Evolutionary conservation across 495 filamentous ascomycete species (phyloP).

Genomic region (Podospora fimiseda): DNA sequence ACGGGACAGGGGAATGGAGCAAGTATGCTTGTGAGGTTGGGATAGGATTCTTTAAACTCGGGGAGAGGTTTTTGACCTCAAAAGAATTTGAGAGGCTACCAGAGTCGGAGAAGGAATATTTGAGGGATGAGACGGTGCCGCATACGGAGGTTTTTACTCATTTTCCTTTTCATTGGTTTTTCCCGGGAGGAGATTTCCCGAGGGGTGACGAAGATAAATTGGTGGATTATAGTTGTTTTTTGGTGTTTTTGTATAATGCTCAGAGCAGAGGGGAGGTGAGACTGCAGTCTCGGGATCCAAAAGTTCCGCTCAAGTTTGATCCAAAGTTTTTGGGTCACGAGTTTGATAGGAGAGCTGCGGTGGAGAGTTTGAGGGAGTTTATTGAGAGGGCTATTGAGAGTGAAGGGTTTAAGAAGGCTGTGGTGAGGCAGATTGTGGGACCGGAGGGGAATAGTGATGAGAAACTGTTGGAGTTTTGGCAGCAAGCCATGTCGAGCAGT

Average conservation of each 20-base stretch:
- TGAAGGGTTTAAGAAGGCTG: constrained; percentile 43
- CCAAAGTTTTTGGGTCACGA: constrained; percentile 50
- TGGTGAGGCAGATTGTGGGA: constrained; percentile 31
- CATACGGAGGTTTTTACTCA: constrained; percentile 33
- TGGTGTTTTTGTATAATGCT: constrained; percentile 32
- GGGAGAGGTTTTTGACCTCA: constrained; percentile 24
- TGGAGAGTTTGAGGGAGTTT: constrained; percentile 46
- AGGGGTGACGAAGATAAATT: constrained; percentile 6
- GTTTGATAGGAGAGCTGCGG: constrained; percentile 49
- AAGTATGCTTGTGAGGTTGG: constrained; percentile 35
- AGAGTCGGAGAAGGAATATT: constrained; percentile 28
- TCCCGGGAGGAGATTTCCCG: constrained; percentile 23
- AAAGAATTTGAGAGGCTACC: constrained; percentile 43
- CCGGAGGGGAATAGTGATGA: constrained; percentile 46
- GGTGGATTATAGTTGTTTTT: constrained; percentile 27
- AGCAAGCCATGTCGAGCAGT: constrained; percentile 28
- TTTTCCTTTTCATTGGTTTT: constrained; percentile 41
- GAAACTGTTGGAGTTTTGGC: constrained; percentile 47
- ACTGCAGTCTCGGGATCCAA: constrained; percentile 50
- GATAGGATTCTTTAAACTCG: constrained; percentile 51
- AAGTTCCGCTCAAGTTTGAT: constrained; percentile 50
- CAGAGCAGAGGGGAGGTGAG: constrained; percentile 44
- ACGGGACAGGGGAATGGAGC: constrained; percentile 43
- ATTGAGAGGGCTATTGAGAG: constrained; percentile 35
- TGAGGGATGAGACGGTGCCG: constrained; percentile 40